Base-by-base conservation (phyloP, 106 monocot species). In the Gastrodia elata region DNA sequence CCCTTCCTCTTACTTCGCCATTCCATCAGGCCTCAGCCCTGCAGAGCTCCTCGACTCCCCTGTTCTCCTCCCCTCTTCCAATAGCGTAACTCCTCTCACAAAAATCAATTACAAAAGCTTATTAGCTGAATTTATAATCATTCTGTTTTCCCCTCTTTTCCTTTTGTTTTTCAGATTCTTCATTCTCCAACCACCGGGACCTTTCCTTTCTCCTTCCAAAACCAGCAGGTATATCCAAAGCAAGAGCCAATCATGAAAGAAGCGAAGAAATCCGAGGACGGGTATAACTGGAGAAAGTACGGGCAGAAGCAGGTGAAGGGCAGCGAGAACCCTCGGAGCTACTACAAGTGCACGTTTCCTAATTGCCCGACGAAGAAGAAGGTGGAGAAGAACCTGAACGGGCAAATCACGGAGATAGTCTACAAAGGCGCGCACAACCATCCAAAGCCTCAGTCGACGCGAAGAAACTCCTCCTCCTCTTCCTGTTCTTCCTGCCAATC, bases 1-100 rank as follows among this genome's bases (percentile, higher is more conserved):
- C 18, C 43, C 30, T 72, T 72, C 71, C 15, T 43, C 48, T 40
- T 95, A 71, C 79, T 89, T 95, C 65, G 39, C 87, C 73, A 87
- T 90, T 64, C 83, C 89, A 8, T 78, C 80, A n/a, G 89, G 89
- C 3, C 90, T 90, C 40, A 87, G 85, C 84, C 87, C 89, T 7
- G 76, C 89, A 33, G 87, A 86, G 84, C 78, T 96, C 58, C 77
- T 92, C n/a, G 90, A 90, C 76, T 96, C 96, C 25, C 88, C 96
- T 11, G 87, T 84, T 14, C 80, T 96, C 70, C 81, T 86, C 70
- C 81, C 84, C 57, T 74, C 87, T 13, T 77, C 71, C 4, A 44
- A 72, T 20, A 33, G 18, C 32, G 43, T 46, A 48, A 72, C n/a
- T n/a, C n/a, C n/a, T n/a, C n/a, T n/a, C n/a, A n/a, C n/a, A n/a